Conservation (phyloP, 1,139 yeast genomes). For the Hansenula lynferdii region DNA sequence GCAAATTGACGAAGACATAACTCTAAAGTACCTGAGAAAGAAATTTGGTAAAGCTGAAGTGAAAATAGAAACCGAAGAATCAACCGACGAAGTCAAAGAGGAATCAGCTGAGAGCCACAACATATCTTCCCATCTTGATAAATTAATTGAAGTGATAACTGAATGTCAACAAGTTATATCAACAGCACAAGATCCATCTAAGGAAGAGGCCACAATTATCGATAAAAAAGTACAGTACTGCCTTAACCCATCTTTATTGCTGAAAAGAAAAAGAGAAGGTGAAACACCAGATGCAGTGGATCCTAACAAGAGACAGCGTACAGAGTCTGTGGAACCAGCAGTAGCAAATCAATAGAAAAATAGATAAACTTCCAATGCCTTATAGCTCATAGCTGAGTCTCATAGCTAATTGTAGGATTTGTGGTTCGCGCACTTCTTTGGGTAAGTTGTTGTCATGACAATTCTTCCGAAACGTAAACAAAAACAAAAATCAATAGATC, state of each 20-base stretch:
- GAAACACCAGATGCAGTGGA: conserved; percentile 8
- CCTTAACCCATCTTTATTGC: conserved; percentile 49
- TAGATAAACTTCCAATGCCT: too few species aligned
- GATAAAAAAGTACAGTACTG: conserved; percentile 63
- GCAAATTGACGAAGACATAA: conserved; percentile 57
- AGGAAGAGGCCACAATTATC: conserved; percentile 57
- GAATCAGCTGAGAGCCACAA: conserved; percentile 5
- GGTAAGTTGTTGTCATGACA: too few species aligned
- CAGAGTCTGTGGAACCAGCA: background rate
- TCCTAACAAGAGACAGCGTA: conserved; percentile 8
- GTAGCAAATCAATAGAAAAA: too few species aligned
- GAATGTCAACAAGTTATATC: conserved; percentile 46
- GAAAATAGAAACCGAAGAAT: conserved; percentile 5
- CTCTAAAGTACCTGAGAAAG: conserved; percentile 58
- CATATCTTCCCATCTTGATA: conserved; percentile 29
- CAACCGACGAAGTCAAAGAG: conserved; percentile 6
- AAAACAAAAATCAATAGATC: too few species aligned
- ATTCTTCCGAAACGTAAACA: too few species aligned
- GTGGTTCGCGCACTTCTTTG: too few species aligned
- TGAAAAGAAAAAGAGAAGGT: conserved; percentile 36
- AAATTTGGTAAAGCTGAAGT: conserved; percentile 34
- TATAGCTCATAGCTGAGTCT: too few species aligned
- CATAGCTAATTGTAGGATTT: background rate
- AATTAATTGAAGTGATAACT: conserved; percentile 38
- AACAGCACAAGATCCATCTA: conserved; percentile 38